Evolutionary conservation across 805 yeast genomes (phyloP).

Genomic region (Dipodascus geniculatus): DNA sequence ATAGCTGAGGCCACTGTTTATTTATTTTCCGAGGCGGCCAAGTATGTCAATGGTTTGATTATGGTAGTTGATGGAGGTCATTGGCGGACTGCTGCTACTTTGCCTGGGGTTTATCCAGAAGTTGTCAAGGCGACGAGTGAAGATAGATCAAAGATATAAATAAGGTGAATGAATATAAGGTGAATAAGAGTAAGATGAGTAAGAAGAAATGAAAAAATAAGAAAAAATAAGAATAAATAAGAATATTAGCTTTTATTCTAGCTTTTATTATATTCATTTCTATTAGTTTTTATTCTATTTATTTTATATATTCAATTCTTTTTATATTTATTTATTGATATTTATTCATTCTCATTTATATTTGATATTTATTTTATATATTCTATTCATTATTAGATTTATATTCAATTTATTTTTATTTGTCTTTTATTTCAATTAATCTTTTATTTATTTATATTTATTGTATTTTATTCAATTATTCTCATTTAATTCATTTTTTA

Average conservation of each 20-base stretch:
- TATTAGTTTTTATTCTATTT: too few relatives aligned
- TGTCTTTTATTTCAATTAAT: constrained; percentile 2
- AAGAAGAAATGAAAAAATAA: not conserved
- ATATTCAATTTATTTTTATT: constrained; percentile 1
- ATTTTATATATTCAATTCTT: not conserved
- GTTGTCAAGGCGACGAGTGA: constrained; percentile 15
- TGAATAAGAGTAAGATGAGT: not conserved
- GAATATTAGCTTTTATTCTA: too few relatives aligned
- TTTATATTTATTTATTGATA: constrained; percentile 1
- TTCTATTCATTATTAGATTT: constrained; percentile 3
- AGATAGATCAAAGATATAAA: not conserved
- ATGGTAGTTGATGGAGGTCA: constrained; percentile 82
- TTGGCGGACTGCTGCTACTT: constrained; percentile 45
- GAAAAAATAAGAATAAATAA: too few relatives aligned
- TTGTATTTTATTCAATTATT: not conserved
- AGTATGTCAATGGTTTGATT: constrained; percentile 64
- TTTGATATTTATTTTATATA: not conserved
- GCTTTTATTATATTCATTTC: too few relatives aligned
- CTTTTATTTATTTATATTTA: not conserved
- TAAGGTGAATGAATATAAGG: not conserved
- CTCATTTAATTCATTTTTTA: too few relatives aligned
- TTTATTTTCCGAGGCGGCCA: constrained; percentile 73
- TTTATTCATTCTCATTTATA: not conserved
- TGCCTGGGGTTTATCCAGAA: constrained; percentile 17
- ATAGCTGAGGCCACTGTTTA: constrained; percentile 82